Evolutionary conservation across 2,329 filamentous ascomycete species (phyloP).

Genomic region (Neopestalotiopsis clavispora): DNA sequence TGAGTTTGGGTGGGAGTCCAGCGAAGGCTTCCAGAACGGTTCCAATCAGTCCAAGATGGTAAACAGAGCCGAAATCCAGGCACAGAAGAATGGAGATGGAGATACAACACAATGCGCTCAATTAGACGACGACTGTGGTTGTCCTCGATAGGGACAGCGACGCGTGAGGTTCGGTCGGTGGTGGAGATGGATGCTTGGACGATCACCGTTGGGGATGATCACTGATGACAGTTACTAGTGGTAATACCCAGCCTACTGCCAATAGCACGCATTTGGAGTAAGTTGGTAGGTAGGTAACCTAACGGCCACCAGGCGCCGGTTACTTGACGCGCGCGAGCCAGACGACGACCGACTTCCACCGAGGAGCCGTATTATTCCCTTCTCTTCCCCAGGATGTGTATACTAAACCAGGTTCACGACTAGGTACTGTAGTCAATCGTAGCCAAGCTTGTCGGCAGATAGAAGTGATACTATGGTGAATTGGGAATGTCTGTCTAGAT

Average conservation of each 20-base stretch:
- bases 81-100: neutral
- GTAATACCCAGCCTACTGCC: neutral
- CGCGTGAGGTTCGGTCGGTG: neutral
- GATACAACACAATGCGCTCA: conserved; percentile 2
- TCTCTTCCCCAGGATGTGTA: neutral
- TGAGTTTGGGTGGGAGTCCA: neutral
- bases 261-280: neutral
- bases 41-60: conserved; percentile 12
- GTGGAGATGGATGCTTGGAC: neutral
- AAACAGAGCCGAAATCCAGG: conserved; percentile 12
- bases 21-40: conserved; percentile 13
- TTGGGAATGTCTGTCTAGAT: conserved; percentile 8
- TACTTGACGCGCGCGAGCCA: neutral
- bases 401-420: neutral
- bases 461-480: neutral
- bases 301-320: neutral
- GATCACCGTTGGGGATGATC: neutral
- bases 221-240: too few species aligned
- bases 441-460: neutral
- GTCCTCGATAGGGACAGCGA: neutral
- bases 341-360: neutral
- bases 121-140: neutral
- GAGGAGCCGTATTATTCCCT: too few species aligned
- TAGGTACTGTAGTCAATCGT: neutral
- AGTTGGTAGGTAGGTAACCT: neutral